phyloP scores from a whole-genome alignment of 805 yeast genomes.

The Metschnikowia dekortorum region DNA sequence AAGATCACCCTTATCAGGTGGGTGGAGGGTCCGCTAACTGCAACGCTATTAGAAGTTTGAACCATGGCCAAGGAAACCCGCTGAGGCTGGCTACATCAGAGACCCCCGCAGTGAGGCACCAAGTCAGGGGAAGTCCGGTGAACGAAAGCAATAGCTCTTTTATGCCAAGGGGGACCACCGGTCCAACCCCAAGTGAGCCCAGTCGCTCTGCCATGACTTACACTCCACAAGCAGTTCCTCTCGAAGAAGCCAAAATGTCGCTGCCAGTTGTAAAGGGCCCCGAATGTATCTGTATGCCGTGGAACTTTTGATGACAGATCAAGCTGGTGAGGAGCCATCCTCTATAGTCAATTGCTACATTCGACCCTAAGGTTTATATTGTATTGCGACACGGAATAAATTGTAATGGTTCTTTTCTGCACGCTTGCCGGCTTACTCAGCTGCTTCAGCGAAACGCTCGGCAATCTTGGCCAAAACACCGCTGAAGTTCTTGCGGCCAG shows the following conservation, averaged over 20 bases:
- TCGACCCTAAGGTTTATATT: neutral
- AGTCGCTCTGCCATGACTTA: slow-evolving; percentile 6
- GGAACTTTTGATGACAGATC: neutral
- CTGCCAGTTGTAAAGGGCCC: neutral
- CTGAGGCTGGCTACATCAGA: neutral
- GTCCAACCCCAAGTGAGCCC: slow-evolving; percentile 6
- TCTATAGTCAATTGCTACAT: neutral
- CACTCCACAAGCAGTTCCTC: slow-evolving; percentile 13
- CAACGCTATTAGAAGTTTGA: neutral
- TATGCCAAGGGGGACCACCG: slow-evolving; percentile 9
- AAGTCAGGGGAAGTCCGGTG: slow-evolving; percentile 5
- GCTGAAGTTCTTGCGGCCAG: slow-evolving; percentile 70
- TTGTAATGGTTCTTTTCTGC: slow-evolving; percentile 3
- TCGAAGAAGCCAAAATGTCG: slow-evolving; percentile 5
- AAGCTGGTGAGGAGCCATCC: neutral
- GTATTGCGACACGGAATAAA: slow-evolving; percentile 6
- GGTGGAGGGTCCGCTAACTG: slow-evolving; percentile 1
- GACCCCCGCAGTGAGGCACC: neutral
- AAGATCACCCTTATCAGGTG: slow-evolving; percentile 14
- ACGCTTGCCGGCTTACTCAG: slow-evolving; percentile 52
- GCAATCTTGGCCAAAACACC: slow-evolving; percentile 68
- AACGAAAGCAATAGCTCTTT: slow-evolving; percentile 12
- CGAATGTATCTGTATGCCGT: slow-evolving; percentile 1
- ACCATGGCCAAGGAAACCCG: neutral
- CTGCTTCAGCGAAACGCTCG: slow-evolving; percentile 92